Base-by-base conservation (phyloP, 805 yeast genomes). In the Saturnispora mendoncae region DNA sequence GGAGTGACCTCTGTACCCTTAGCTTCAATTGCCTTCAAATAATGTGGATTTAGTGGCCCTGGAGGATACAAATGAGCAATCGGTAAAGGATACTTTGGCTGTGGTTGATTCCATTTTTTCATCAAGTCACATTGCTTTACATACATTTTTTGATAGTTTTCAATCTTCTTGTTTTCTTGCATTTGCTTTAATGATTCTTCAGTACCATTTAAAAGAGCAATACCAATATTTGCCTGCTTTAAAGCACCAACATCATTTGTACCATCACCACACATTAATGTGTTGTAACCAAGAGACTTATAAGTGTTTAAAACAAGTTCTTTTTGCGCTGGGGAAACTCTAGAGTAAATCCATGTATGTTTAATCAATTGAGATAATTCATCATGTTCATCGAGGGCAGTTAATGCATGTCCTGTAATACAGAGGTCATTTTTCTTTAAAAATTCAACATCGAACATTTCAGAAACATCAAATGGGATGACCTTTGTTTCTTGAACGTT, bases 191-290 rank as follows among this genome's bases (percentile, higher is more conserved):
- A 70, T 36, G 95, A 83, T 41, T 85, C 96, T 57, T 84, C 95
- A 43, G 98, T 88, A 65, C 97, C 98, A 56, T 92, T 92, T 60
- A 92, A 72, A 52, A 92, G 69, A n/a, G 98, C 98, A 59, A 92
- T 84, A 69, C 98, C 98, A 57, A 92, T 82, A 57, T 92, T 95
- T 2, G 98, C 97, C 68, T 92, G 97, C 63, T 92, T 92, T 65
- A 92, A 75, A 41, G 98, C 98, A 64, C 98, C 98, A 38, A 92
- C 98, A 69, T 92, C 98, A 59, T 92, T 92, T n/a, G 98, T 92
- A 65, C 98, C 98, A 66, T 92, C 98, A 71, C 98, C 98, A 66
- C 98, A 92, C 98, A 92, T 92, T 54, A 92, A 72, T 19, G 97
- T 92, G 57, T 77, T 82, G 65, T 90, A 92, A 20, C 96, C 96